phyloP scores from a whole-genome alignment of 768 basidiomycete genomes.

The Podaxis pistillaris region DNA sequence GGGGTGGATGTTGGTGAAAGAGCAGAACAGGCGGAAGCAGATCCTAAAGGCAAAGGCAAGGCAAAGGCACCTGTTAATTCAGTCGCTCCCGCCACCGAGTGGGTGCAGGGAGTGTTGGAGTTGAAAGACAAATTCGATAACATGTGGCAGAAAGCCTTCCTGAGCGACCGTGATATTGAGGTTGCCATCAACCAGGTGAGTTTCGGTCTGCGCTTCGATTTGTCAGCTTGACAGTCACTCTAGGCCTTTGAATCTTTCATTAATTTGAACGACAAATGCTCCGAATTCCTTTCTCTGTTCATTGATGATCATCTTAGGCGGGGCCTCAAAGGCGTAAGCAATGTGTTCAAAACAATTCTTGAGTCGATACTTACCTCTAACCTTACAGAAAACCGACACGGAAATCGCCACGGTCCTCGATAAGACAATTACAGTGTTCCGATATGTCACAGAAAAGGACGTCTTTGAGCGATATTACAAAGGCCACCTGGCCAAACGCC shows the following conservation, averaged over 20 bases:
- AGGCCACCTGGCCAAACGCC: conserved; percentile 88
- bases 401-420: conserved; percentile 90
- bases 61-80: conserved; percentile 38
- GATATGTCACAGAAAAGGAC: conserved; percentile 93
- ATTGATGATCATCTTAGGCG: conserved; percentile 96
- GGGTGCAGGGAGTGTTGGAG: conserved; percentile 90
- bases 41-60: conserved; percentile 47
- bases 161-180: conserved; percentile 73
- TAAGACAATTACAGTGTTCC: conserved; percentile 95
- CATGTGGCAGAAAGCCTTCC: conserved; percentile 71
- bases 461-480: conserved; percentile 99
- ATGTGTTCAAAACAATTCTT: not conserved
- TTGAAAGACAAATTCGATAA: conserved; percentile 90
- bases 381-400: conserved; percentile 81
- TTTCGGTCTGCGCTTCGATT: conserved; percentile 2
- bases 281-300: conserved; percentile 95
- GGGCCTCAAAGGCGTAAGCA: conserved; percentile 87
- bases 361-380: conserved; percentile 8
- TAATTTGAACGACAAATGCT: conserved; percentile 81
- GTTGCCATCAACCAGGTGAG: conserved; percentile 81
- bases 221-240: not conserved
- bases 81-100: conserved; percentile 72
- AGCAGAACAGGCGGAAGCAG: conserved; percentile 31
- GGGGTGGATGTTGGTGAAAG: conserved; percentile 37
- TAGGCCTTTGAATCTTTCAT: conserved; percentile 94